Base-by-base conservation (phyloP, 257 asterid genomes). In the Nicotiana sylvestris region DNA sequence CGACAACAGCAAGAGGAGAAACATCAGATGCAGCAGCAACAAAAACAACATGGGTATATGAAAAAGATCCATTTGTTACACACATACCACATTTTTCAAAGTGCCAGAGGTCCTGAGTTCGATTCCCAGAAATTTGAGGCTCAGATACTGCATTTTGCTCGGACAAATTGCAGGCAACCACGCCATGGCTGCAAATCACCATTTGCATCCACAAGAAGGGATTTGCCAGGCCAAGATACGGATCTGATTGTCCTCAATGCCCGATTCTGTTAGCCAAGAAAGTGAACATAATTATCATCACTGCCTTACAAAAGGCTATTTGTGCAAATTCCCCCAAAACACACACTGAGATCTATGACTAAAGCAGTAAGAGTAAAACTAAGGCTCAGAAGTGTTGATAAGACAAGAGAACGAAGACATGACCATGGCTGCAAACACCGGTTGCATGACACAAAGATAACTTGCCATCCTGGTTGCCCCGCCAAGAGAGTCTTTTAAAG, bases 171-270 rank as follows among this genome's bases (percentile, higher is more conserved):
- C 51, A 61, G 6, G 30, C 21, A 55, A 58, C 81, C 17, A 77
- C 46, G 77, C 82, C 87, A 81, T 81, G 79, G 82, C 79, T 84
- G 84, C 87, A 64, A 81, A 4, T 37, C 30, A 51, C 77, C 79
- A 8, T 78, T 74, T 62, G 84, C 82, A 70, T 25, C 64, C 60
- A 64, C 60, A 30, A 69, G 25, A 9, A 1, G 10, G 79, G 21
- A 49, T 74, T n/a, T 74, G 43, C 15, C 79, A 72, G 4, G 60
- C 37, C 37, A 74, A 74, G 79, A 74, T 1, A 74, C 2, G 25
- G 78, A 58, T 72, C 61, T 10, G 61, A 49, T 2, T 13, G 79
- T 21, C 79, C 13, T 13, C 61, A 49, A 25, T 12, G 61, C 61
- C 79, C 7, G 43, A 51, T 55, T 49, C 21, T 49, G 62, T 56